Conservation (phyloP, 2,329 filamentous ascomycete genomes). For the Nothomitra cinnamomea region DNA sequence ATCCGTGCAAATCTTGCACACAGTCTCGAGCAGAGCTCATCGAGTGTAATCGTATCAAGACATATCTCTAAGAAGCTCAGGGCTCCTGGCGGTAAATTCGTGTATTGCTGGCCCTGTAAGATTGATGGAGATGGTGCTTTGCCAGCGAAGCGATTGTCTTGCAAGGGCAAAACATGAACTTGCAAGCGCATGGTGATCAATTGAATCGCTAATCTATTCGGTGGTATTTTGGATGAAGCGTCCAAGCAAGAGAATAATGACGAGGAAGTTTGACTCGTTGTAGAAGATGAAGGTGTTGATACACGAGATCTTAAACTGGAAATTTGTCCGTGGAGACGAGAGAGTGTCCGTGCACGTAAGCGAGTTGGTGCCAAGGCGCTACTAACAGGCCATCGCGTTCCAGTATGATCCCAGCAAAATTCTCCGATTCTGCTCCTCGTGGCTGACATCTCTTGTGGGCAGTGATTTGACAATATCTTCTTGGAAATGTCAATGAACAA, state of each 20-base stretch:
- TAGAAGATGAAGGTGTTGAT: background rate
- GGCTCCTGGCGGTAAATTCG: background rate
- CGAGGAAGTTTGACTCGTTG: background rate
- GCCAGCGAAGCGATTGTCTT: background rate
- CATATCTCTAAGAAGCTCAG: slow-evolving; percentile 7
- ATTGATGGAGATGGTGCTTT: background rate
- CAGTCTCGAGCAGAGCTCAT: slow-evolving; percentile 9
- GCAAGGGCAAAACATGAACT: background rate
- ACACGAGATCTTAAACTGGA: background rate
- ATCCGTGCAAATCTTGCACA: slow-evolving; percentile 6
- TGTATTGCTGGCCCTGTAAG: background rate
- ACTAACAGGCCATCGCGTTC: too few species aligned
- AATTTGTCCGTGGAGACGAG: background rate
- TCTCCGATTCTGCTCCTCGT: too few species aligned
- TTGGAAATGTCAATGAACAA: too few species aligned
- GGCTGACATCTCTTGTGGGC: too few species aligned
- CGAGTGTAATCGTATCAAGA: slow-evolving; percentile 6
- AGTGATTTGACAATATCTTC: too few species aligned
- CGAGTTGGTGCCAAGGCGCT: too few species aligned
- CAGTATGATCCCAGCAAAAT: too few species aligned
- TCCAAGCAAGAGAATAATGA: background rate
- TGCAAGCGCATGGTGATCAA: background rate
- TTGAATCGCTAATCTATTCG: background rate
- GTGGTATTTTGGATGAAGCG: background rate
- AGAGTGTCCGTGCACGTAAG: background rate